A percentile compares a stretch with the other conserved stretches of the same genome.
These are phyloP conservation scores for Russula foetens DNA, from an alignment of 768 basidiomycete species.

Conservation along the genomic window DNA sequence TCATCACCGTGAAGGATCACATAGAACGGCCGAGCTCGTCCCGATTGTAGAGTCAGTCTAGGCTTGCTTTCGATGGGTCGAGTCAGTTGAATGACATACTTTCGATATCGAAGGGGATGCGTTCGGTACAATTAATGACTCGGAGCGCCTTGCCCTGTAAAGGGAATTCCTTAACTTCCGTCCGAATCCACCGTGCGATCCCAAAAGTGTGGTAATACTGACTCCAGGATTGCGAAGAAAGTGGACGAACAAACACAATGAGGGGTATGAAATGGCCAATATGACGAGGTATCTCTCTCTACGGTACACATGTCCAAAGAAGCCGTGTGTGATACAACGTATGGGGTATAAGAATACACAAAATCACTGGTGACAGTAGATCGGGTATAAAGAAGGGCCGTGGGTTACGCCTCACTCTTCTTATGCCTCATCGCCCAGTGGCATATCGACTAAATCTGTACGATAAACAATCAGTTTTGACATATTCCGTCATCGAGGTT, in stretches of 20 bases:
- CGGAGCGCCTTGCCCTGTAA: too few relatives aligned
- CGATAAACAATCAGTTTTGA: not conserved
- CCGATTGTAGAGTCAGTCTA: too few relatives aligned
- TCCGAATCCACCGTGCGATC: too few relatives aligned
- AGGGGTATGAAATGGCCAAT: not conserved
- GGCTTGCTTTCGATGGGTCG: too few relatives aligned
- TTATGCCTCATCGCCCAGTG: not conserved
- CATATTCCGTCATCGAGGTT: not conserved
- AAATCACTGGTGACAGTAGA: not conserved
- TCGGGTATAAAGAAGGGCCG: not conserved
- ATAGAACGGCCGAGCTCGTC: too few relatives aligned
- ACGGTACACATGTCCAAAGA: not conserved
- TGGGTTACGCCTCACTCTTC: not conserved
- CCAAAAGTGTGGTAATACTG: not conserved
- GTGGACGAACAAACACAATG: not conserved
- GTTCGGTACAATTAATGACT: too few relatives aligned
- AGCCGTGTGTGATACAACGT: not conserved
- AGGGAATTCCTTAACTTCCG: too few relatives aligned
- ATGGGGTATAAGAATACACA: not conserved
- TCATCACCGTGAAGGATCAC: too few relatives aligned
- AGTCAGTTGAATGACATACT: not conserved
- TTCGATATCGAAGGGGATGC: not conserved
- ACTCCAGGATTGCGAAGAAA: not conserved
- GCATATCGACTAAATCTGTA: constrained; percentile 11
- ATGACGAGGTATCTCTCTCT: not conserved